Conservation (phyloP, 1,284 basidiomycete species). For the Lentinula novae-zelandiae region DNA sequence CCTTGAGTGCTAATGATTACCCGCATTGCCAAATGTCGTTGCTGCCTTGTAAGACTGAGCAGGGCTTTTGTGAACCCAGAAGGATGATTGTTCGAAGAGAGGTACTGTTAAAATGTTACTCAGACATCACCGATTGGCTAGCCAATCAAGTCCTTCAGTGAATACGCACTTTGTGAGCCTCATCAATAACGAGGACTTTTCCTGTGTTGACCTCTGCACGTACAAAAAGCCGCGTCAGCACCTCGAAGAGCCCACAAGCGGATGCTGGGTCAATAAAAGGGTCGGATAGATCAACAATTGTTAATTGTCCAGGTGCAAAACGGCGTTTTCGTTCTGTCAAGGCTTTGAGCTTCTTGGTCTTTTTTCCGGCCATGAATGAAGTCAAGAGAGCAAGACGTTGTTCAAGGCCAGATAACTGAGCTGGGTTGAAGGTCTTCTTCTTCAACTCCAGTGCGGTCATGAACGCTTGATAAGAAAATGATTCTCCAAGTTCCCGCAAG, state of each 20-base stretch:
- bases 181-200: constrained; percentile 70
- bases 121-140: background rate
- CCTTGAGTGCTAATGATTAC: constrained; percentile 74
- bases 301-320: constrained; percentile 53
- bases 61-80: constrained; percentile 57
- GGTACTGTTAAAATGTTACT: constrained; percentile 41
- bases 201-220: constrained; percentile 57
- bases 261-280: constrained; percentile 66
- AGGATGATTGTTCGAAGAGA: constrained; percentile 42
- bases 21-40: constrained; percentile 68
- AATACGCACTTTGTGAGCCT: constrained; percentile 63
- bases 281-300: constrained; percentile 66
- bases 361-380: constrained; percentile 41
- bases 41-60: constrained; percentile 59
- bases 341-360: constrained; percentile 12
- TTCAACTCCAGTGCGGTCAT: constrained; percentile 39
- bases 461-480: constrained; percentile 40
- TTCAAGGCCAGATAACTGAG: constrained; percentile 49
- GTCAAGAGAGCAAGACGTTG: constrained; percentile 55
- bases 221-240: constrained; percentile 62
- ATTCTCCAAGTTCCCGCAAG: constrained; percentile 36
- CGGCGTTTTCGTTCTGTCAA: constrained; percentile 19
- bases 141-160: no score
- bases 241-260: constrained; percentile 70
- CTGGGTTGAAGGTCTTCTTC: constrained; percentile 49